phyloP scores from a whole-genome alignment of 345 rosid species.

The Salix viminalis region DNA sequence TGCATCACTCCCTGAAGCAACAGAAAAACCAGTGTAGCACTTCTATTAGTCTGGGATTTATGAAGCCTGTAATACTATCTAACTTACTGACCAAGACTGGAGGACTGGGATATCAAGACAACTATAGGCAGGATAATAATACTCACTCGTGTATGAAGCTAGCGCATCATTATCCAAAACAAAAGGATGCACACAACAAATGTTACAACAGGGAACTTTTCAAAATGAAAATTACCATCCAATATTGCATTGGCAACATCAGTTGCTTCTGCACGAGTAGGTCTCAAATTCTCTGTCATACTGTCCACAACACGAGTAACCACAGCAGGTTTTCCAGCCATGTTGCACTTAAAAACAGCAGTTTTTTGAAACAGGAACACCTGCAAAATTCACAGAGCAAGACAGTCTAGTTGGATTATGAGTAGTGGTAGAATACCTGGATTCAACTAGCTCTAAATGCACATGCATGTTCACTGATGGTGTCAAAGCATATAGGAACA shows the following conservation, averaged over 20 bases:
- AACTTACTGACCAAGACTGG: neutral
- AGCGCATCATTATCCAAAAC: neutral
- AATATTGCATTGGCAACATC: constrained; percentile 98
- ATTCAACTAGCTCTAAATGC: neutral
- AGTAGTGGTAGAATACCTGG: neutral
- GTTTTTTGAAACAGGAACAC: constrained; percentile 93
- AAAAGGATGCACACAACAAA: neutral
- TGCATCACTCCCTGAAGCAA: constrained; percentile 75
- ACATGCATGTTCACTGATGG: neutral
- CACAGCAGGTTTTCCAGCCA: constrained; percentile 95
- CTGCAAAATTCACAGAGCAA: constrained; percentile 28
- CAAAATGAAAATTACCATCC: constrained; percentile 58
- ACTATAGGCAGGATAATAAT: neutral
- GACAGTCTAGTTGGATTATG: neutral
- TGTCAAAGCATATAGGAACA: neutral
- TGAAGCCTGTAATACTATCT: neutral
- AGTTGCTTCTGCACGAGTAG: constrained; percentile 99
- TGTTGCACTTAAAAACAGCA: constrained; percentile 85
- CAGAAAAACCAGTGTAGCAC: neutral
- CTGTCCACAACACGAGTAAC: constrained; percentile 92
- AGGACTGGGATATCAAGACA: neutral
- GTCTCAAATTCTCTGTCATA: constrained; percentile 95
- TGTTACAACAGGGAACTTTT: neutral
- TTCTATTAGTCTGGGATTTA: neutral
- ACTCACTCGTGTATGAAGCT: neutral